A percentile compares a stretch with the other conserved stretches of the same genome.
Evolutionary conservation across 768 basidiomycete genomes (phyloP).

Genomic region (Amanita fuliginea): DNA sequence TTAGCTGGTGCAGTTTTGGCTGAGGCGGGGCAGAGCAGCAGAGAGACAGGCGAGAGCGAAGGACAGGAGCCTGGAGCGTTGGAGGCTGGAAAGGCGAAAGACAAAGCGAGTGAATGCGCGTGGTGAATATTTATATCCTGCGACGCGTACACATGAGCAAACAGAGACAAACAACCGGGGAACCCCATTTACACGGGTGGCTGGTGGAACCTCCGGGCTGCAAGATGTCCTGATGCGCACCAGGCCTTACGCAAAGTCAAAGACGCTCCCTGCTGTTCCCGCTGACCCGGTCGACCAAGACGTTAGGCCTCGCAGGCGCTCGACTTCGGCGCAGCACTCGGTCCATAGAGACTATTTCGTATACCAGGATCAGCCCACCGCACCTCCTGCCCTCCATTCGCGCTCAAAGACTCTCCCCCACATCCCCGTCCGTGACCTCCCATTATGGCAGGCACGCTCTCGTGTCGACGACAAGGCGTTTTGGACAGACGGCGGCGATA

Average conservation of each 20-base stretch:
- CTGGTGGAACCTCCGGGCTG: too few relatives aligned
- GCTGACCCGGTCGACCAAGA: neutral
- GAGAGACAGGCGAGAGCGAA: conserved; percentile 21
- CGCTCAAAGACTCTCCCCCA: conserved; percentile 1
- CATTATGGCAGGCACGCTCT: neutral
- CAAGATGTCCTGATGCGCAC: neutral
- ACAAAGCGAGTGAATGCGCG: conserved; percentile 12
- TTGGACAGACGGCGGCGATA: neutral
- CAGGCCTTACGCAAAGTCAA: conserved; percentile 1
- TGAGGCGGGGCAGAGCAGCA: conserved; percentile 29
- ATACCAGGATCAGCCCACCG: neutral
- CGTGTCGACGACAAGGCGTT: neutral
- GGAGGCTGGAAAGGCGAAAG: conserved; percentile 22
- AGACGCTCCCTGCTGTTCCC: conserved; percentile 1
- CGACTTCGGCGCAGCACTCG: neutral
- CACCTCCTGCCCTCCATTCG: neutral
- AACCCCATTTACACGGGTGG: neutral
- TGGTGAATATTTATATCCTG: neutral
- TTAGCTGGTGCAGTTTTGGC: conserved; percentile 46
- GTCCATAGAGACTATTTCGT: conserved; percentile 1
- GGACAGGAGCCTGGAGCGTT: conserved; percentile 34
- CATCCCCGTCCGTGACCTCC: neutral
- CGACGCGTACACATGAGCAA: conserved; percentile 19
- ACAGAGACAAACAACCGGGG: neutral
- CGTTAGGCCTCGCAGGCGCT: neutral